phyloP scores from a whole-genome alignment of 1,284 basidiomycete genomes.

The Apiotrichum akiyoshidainum region DNA sequence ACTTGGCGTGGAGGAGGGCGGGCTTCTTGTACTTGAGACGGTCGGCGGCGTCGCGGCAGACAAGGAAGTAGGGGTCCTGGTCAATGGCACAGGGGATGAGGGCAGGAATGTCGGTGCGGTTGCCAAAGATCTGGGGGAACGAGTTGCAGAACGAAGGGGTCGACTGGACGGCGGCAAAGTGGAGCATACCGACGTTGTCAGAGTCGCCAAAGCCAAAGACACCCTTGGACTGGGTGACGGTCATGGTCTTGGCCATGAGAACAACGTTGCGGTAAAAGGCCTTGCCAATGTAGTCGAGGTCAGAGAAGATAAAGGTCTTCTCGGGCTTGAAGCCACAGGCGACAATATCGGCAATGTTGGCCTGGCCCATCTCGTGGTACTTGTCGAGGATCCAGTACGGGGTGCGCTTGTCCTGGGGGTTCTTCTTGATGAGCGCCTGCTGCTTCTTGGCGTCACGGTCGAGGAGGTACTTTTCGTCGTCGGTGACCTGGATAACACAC shows the following conservation, averaged over 20 bases:
- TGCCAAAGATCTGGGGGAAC: conserved; percentile 96
- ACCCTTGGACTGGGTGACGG: conserved; percentile 87
- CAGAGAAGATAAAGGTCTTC: conserved; percentile 96
- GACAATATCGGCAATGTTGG: conserved; percentile 93
- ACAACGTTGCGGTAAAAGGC: conserved; percentile 94
- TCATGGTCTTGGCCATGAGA: conserved; percentile 87
- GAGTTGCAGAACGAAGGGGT: conserved; percentile 97
- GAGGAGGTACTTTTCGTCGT: conserved; percentile 99
- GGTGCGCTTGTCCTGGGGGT: conserved; percentile 59
- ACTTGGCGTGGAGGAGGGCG: conserved; percentile 86
- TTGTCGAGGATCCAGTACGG: conserved; percentile 64
- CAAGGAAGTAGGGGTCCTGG: conserved; percentile 78
- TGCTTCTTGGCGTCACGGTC: conserved; percentile 67
- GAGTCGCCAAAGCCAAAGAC: conserved; percentile 96
- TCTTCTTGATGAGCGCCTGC: conserved; percentile 45
- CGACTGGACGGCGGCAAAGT: conserved; percentile 97
- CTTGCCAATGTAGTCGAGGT: conserved; percentile 76
- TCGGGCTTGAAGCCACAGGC: conserved; percentile 73
- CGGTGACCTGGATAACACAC: conserved; percentile 91
- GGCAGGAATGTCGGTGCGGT: conserved; percentile 76
- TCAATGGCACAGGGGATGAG: conserved; percentile 99
- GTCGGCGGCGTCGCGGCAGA: conserved; percentile 90
- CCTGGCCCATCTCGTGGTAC: conserved; percentile 74
- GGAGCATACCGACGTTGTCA: conserved; percentile 98
- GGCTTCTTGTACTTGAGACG: conserved; percentile 97